Percentiles rank a stretch among this genome's conserved stretches.
Conservation (phyloP, 257 asterid genomes). For the Apocynum venetum region DNA sequence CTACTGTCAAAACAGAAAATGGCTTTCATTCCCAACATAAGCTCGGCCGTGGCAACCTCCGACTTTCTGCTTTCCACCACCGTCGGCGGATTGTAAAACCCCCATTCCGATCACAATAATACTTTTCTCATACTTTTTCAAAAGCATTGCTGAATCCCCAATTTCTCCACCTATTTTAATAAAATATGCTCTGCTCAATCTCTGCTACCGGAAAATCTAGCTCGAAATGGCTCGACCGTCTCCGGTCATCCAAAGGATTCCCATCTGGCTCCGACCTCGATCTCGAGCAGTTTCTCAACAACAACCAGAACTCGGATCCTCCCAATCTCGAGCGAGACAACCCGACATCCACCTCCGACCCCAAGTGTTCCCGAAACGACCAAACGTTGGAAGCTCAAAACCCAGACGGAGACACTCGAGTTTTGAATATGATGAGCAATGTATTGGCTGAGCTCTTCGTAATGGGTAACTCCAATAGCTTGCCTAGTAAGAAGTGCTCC, state of each 20-base stretch:
- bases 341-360: conserved; percentile 10
- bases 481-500: conserved; percentile 36
- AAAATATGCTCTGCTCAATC: conserved; percentile 42
- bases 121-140: neutral
- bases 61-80: neutral
- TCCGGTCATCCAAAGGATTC: conserved; percentile 77
- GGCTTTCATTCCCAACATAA: neutral
- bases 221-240: conserved; percentile 73
- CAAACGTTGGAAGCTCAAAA: conserved; percentile 3
- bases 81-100: neutral
- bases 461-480: conserved; percentile 44
- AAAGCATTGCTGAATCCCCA: conserved; percentile 9
- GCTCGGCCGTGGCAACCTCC: no score
- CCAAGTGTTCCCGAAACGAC: conserved; percentile 11
- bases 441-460: conserved; percentile 76
- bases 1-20: neutral
- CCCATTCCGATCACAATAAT: neutral
- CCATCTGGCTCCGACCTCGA: conserved; percentile 35
- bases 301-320: conserved; percentile 31
- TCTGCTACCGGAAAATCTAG: conserved; percentile 52
- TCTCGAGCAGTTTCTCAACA: conserved; percentile 51
- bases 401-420: conserved; percentile 23
- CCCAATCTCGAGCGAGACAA: conserved; percentile 14
- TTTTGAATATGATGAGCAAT: conserved; percentile 37
- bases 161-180: conserved; percentile 8